Evolutionary conservation across 2,329 filamentous ascomycete genomes (phyloP), one percentile per base, ranked within the genome.

Genomic region (Aspergillus floridensis): DNA sequence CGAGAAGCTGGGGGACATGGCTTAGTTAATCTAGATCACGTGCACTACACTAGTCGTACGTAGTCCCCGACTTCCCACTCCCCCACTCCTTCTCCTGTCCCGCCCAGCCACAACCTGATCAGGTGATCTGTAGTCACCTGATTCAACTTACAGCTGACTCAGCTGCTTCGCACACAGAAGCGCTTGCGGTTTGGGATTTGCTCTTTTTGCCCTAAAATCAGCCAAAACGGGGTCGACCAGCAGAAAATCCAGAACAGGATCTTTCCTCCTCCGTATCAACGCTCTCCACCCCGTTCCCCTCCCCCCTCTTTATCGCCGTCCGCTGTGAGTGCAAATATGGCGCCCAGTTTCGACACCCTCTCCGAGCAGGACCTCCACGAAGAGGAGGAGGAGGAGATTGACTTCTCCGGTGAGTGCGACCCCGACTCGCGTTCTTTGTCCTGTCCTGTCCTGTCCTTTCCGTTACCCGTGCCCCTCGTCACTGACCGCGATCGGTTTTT

Each of bases 281-380:
- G 57, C 56, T 60, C 58, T 58, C 53, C 60, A 58, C 63, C 63
- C 66, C 60, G 63, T 58, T 58, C 59, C 60, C 58, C 51, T 57
- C 49, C 58, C 51, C 59, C 49, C 59, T 62, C 60, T 65, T 62
- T 61, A 60, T 66, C 64, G 61, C 66, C 67, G 58, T 62, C 63
- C 57, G 60, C 60, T 59, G 63, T 65, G 49, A 55, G 41, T 51
- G 65, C 80, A 82, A 92, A 78, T 81, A 97, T 97, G 93, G 92
- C 93, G 79, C 89, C 90, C 69, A 92, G 91, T 76, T 98, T 96
- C 79, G 91, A 96, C 75, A 90, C 92, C 72, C 84, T 98, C 75
- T 89, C 90, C 78, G 92, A 96, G 78, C 91, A 93, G 71, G 91
- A 96, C 77, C 88, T 93, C 77, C 92, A 95, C 72, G 89, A 93